Evolutionary conservation across 2,329 filamentous ascomycete genomes (phyloP), one percentile per base, ranked within the genome.

Genomic region (Camillea tinctor): DNA sequence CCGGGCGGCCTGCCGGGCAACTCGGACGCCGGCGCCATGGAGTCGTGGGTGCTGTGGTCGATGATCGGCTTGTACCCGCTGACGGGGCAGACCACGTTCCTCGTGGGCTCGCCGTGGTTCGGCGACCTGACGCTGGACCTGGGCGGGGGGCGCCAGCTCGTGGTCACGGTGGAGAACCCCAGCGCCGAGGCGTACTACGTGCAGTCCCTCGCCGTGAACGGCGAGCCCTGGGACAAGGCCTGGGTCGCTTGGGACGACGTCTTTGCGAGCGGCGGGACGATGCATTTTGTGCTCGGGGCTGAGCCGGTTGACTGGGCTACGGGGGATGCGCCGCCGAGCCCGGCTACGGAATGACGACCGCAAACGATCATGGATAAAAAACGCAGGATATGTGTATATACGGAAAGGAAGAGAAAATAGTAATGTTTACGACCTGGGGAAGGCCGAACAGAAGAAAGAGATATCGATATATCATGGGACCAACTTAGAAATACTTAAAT

Each of bases 21-120:
- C 72, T 86, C 83, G 51, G 89, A 91, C 71, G 87, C 87, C 1
- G 89, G 89, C 6, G 86, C 88, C 15, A 90, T 91, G 88, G 87
- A 91, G 70, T 86, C 83, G 7, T 90, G 87, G 84, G 73, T 89
- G 2, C 73, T 89, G 8, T 91, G 88, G 84, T 85, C 84, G 63
- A 88, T 89, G 81, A 80, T 90, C 44, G 88, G 88, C 1, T 74
- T 90, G 24, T 90, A 89, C 65, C 88, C 88, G 1, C 76, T 91
- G 63, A 88, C 87, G 0, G 87, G 86, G 0, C 88, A 90, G 76
- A 86, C 86, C 0, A 88, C 84, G 1, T 90, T 90, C 70, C 76
- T 90, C 17, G 78, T 90, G 56, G 83, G 83, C 2, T 85, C 84
- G 6, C 87, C 87, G 0, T 89, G 85, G 85, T 87, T 88, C 68